Percentiles rank a stretch among this genome's conserved stretches.
These are phyloP conservation scores for Nemania serpens DNA, from an alignment of 2,329 filamentous ascomycete species.

Conservation along the genomic window DNA sequence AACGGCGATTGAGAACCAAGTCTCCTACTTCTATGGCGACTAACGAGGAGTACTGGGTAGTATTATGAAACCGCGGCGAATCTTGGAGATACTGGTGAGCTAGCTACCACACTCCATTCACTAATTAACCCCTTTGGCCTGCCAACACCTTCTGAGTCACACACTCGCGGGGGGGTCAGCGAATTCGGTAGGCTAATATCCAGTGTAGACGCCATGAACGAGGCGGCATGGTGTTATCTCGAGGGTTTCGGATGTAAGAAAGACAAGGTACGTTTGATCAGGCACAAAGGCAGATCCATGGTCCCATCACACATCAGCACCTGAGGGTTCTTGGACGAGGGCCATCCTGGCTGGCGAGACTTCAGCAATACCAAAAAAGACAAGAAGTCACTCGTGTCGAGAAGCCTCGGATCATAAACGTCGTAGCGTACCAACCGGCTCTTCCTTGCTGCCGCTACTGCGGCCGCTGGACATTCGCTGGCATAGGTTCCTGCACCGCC, in stretches of 20 bases:
- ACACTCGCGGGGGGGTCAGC: slow-evolving; percentile 28
- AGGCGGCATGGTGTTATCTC: slow-evolving; percentile 92
- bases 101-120: slow-evolving; percentile 24
- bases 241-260: slow-evolving; percentile 98
- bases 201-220: slow-evolving; percentile 87
- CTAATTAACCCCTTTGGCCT: background rate
- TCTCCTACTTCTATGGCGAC: slow-evolving; percentile 22
- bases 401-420: slow-evolving; percentile 23
- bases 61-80: slow-evolving; percentile 99
- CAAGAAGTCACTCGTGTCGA: slow-evolving; percentile 10
- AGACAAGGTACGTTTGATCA: slow-evolving; percentile 79
- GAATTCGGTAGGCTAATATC: slow-evolving; percentile 31
- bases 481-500: slow-evolving; percentile 14
- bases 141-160: slow-evolving; percentile 30
- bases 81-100: slow-evolving; percentile 79
- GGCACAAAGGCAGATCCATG: slow-evolving; percentile 29
- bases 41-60: slow-evolving; percentile 50
- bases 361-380: slow-evolving; percentile 9
- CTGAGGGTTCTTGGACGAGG: slow-evolving; percentile 19
- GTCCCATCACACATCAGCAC: slow-evolving; percentile 36
- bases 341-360: slow-evolving; percentile 21
- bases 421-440: slow-evolving; percentile 27
- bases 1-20: slow-evolving; percentile 1
- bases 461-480: slow-evolving; percentile 13
- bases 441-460: slow-evolving; percentile 24